Percentiles rank a stretch among this genome's conserved stretches.
Evolutionary conservation across 305 asterid genomes (phyloP).

Genomic region (Vinca major): DNA sequence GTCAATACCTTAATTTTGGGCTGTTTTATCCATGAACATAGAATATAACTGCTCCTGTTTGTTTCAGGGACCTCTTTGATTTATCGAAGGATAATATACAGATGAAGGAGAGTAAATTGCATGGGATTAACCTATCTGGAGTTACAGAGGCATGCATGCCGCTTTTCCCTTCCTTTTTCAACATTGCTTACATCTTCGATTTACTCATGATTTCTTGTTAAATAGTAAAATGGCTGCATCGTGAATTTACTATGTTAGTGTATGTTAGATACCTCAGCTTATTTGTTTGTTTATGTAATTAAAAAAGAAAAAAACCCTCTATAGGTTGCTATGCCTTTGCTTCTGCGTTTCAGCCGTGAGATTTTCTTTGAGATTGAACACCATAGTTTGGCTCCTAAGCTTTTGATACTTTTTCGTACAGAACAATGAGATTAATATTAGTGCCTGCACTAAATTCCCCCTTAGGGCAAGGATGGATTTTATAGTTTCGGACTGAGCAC

Average conservation of each 20-base stretch:
- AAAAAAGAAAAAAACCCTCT: too few species aligned
- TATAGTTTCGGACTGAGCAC: neutral
- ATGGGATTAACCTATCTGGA: conserved; percentile 63
- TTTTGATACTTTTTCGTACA: neutral
- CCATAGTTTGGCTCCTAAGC: too few species aligned
- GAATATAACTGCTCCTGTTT: neutral
- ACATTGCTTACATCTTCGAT: too few species aligned
- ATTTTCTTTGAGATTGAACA: too few species aligned
- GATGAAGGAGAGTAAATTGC: conserved; percentile 39
- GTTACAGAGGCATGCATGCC: conserved; percentile 52
- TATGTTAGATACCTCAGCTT: too few species aligned
- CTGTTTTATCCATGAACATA: neutral
- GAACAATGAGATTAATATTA: neutral
- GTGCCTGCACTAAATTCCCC: neutral
- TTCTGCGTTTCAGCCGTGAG: too few species aligned
- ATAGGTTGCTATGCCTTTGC: neutral
- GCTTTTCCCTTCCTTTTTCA: neutral
- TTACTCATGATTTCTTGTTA: too few species aligned
- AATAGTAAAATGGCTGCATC: too few species aligned
- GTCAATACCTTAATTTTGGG: neutral
- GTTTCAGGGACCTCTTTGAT: conserved; percentile 75
- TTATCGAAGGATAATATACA: conserved; percentile 67
- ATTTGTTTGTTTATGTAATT: too few species aligned
- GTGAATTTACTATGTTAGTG: too few species aligned
- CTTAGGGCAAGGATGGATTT: neutral